phyloP scores from a whole-genome alignment of 2,329 filamentous ascomycete species.

The Eurotiales sp. region DNA sequence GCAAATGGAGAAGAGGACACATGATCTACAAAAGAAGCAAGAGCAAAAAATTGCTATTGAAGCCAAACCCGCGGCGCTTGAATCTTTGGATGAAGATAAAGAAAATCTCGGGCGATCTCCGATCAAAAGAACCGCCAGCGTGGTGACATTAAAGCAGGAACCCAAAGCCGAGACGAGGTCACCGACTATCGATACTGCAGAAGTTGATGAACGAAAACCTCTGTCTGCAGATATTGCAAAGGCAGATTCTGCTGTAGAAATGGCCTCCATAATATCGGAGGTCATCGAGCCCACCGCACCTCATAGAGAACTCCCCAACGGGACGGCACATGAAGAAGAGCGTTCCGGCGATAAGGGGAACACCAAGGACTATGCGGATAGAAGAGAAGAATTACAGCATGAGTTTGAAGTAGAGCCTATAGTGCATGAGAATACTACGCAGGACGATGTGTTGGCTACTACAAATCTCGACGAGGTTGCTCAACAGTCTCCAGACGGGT shows the following conservation, averaged over 20 bases:
- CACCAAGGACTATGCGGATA: neutral
- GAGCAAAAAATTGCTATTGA: conserved; percentile 13
- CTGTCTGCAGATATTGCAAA: conserved; percentile 18
- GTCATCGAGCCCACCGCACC: neutral
- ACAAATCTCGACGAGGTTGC: no score
- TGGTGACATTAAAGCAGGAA: neutral
- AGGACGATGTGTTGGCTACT: no score
- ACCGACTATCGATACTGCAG: neutral
- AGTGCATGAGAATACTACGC: neutral
- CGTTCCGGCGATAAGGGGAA: neutral
- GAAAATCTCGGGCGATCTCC: conserved; percentile 27
- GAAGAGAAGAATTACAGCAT: neutral
- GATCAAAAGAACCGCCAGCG: conserved; percentile 2
- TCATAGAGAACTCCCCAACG: neutral
- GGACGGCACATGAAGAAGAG: neutral
- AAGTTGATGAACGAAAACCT: conserved; percentile 13
- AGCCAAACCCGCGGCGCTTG: neutral
- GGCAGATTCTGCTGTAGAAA: conserved; percentile 23
- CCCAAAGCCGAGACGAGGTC: neutral
- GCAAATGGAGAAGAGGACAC: conserved; percentile 54
- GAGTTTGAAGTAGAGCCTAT: neutral
- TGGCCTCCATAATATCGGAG: conserved; percentile 16
- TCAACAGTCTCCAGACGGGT: no score
- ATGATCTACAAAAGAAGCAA: conserved; percentile 26
- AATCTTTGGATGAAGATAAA: conserved; percentile 19